Base-by-base conservation (phyloP, 2,329 filamentous ascomycete genomes). In the Lithohypha guttulata region DNA sequence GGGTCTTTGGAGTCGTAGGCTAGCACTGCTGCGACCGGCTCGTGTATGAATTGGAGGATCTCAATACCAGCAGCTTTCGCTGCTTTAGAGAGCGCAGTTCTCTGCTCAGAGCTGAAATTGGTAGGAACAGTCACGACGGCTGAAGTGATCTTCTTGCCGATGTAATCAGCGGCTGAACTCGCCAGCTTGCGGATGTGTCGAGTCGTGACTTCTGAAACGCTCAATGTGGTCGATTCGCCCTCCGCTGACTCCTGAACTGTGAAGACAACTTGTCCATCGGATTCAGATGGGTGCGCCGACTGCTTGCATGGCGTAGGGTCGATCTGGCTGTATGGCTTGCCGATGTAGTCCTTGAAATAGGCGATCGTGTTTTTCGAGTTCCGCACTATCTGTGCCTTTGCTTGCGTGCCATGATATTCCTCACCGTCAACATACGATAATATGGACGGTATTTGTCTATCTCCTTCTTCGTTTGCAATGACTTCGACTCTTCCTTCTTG, bases 381-480 rank as follows among this genome's bases (percentile, higher is more conserved):
- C 58, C 91, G 82, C 51, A 96, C 74, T 43, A 96, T 76, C 67
- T 96, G 89, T 49, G 75, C 71, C 74, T 96, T 98, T 55, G 89
- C 91, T 66, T 98, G 89, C 50, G 83, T 80, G 55, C 91, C 91
- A 58, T 93, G 87, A 65, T 93, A 95, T 67, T 98, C 89, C 59
- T 98, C 91, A 51, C 87, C 91, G 40, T 87, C 81, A 56, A 93
- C 81, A 61, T 98, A 98, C 25, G 91, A 95, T 53, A 98, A 71
- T 53, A 93, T 78, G 29, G 86, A 84, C 50, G 91, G 91, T 51
- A 98, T 98, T 64, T 96, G 89, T 62, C 91, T 87, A 66, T 98
- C 91, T 71, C 91, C 91, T 59, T 96, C 91, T 69, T 96, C 91
- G 67, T 98, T 96, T 58, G 91, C 91, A 66, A 98, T 96, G 49